These are phyloP conservation scores for Salix dunnii DNA, from an alignment of 345 rosid genomes.

Conservation along the genomic window DNA sequence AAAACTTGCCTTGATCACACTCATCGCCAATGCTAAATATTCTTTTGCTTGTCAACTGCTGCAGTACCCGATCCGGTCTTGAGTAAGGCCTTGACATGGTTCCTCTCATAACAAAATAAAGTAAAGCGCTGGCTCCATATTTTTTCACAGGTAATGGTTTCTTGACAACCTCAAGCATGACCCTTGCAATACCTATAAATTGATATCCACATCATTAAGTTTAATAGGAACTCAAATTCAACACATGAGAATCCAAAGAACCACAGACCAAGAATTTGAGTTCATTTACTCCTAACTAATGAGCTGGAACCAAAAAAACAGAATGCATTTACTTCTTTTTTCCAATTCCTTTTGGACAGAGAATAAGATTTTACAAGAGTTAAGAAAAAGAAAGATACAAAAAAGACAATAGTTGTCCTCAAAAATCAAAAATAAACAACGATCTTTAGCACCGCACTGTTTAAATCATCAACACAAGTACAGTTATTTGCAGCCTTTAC, in stretches of 20 bases:
- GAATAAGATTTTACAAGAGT: too few species aligned
- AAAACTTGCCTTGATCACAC: constrained; percentile 51
- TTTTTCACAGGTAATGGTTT: constrained; percentile 42
- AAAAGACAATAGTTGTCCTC: too few species aligned
- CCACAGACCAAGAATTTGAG: not conserved
- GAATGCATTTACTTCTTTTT: not conserved
- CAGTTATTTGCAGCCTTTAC: not conserved
- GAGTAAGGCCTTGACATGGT: constrained; percentile 59
- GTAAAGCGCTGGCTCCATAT: constrained; percentile 58
- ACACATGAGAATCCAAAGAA: not conserved
- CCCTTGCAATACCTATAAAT: constrained; percentile 54
- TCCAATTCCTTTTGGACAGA: not conserved
- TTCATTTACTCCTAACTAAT: not conserved
- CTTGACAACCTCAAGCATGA: constrained; percentile 62
- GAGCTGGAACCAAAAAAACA: not conserved
- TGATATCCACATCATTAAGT: not conserved
- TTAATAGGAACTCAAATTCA: constrained; percentile 3
- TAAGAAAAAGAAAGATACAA: too few species aligned
- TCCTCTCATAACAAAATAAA: constrained; percentile 68
- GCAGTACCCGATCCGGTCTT: constrained; percentile 50
- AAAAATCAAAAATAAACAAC: too few species aligned
- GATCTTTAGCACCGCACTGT: too few species aligned
- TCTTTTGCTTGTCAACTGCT: constrained; percentile 47
- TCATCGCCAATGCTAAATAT: constrained; percentile 49
- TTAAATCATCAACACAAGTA: not conserved